A percentile compares a stretch with the other conserved stretches of the same genome.
Conservation (phyloP, 164 flowering plant species). For the Saururus chinensis region DNA sequence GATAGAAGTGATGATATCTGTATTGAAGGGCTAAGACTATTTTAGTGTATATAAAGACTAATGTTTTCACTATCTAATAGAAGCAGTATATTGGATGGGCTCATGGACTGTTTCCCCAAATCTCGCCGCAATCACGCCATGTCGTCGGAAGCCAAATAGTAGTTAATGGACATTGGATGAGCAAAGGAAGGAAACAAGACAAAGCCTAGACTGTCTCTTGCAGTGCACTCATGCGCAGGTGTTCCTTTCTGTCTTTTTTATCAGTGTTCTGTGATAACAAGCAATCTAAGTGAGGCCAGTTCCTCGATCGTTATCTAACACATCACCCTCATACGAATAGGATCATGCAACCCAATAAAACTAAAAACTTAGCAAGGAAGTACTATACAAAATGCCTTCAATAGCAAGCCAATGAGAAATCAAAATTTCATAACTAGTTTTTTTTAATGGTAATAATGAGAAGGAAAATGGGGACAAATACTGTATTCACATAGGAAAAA, state of each 20-base stretch:
- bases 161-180: not conserved
- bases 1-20: no score
- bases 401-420: conserved; percentile 1
- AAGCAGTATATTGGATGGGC: conserved; percentile 24
- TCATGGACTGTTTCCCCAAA: conserved; percentile 20
- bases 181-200: no score
- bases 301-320: no score
- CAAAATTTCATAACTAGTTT: conserved; percentile 13
- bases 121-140: conserved; percentile 35
- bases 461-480: conserved; percentile 1
- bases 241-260: not conserved
- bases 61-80: not conserved
- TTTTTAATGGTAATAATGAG: conserved; percentile 8
- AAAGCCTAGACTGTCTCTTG: not conserved
- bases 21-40: no score
- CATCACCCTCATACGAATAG: not conserved
- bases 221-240: not conserved
- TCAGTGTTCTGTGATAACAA: not conserved
- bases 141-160: not conserved
- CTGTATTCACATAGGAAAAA: conserved; percentile 11
- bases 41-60: no score
- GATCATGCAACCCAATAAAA: not conserved
- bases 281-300: no score
- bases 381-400: not conserved
- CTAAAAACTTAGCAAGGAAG: not conserved